A percentile compares a stretch with the other conserved stretches of the same genome.
Conservation (phyloP, 108 stramenopile genomes). For the Thalassiosira profunda region DNA sequence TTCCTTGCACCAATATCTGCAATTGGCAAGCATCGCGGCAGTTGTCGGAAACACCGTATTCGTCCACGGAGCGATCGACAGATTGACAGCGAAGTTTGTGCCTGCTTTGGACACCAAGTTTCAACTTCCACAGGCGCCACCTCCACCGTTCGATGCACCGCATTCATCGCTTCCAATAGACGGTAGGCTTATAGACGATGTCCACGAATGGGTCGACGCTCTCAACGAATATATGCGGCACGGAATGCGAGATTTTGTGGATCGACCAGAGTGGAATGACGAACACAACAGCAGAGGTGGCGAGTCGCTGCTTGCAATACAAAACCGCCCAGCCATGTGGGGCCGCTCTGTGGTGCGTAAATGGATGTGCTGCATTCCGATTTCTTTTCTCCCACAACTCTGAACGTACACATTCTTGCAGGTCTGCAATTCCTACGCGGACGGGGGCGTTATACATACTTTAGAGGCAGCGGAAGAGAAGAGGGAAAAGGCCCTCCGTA, state of each 20-base stretch:
- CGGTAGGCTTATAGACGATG: conserved; percentile 32
- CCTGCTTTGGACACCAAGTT: conserved; percentile 51
- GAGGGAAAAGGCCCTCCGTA: conserved; percentile 35
- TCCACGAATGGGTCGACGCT: conserved; percentile 58
- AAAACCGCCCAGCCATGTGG: conserved; percentile 69
- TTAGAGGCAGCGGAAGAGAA: conserved; percentile 24
- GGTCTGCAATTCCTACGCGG: conserved; percentile 62
- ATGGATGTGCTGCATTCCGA: too few species aligned
- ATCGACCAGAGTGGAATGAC: conserved; percentile 53
- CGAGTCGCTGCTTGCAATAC: conserved; percentile 59
- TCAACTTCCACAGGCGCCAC: conserved; percentile 41
- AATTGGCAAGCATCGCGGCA: conserved; percentile 51
- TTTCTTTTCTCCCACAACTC: too few species aligned
- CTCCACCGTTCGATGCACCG: conserved; percentile 13
- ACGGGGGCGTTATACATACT: conserved; percentile 65
- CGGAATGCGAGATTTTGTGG: conserved; percentile 50
- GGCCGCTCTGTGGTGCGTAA: conserved; percentile 67
- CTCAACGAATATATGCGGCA: conserved; percentile 48
- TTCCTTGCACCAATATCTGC: conserved; percentile 57
- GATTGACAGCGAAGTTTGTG: conserved; percentile 56
- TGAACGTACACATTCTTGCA: too few species aligned
- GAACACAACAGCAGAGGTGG: conserved; percentile 61
- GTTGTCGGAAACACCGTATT: conserved; percentile 68
- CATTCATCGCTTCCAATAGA: background rate
- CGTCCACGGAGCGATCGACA: conserved; percentile 70